Base-by-base conservation (phyloP, 805 yeast species). In the Metschnikowia reukaufii region DNA sequence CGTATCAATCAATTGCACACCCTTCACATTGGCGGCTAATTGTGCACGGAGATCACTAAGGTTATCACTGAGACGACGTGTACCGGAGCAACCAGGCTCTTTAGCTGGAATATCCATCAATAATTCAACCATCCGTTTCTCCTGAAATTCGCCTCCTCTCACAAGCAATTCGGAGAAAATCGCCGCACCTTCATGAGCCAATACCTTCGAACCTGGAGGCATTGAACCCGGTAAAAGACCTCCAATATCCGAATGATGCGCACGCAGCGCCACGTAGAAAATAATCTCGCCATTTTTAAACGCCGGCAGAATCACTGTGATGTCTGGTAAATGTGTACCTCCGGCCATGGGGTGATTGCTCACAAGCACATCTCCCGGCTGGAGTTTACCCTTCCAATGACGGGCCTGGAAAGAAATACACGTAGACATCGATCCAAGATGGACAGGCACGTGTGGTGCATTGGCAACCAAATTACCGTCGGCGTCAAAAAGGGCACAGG, bases 241-340 rank as follows among this genome's bases (percentile, higher is more conserved):
- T 15, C 98, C 97, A 60, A 92, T 91, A 65, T 91, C 98, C 5
- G 97, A 91, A 67, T 92, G 98, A 67, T 91, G 98, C 2, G 97
- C 97, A 54, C 98, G 76, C 0, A 96, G 84, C 0, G 97, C 98
- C 12, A 88, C 90, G 74, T 88, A 91, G 63, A 91, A 91, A 21
- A 89, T 79, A 6, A 72, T 77, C 18, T 69, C 73, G 20, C 58
- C 50, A 17, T 56, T 49, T 23, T 73, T 73, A 60, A 88, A 86
- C 1, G 91, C 90, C 0, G 98, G 98, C 0, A 97, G 87, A 37
- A 92, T 83, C 10, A 91, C 95, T 0, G 97, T 91, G 53, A 91
- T 89, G 67, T 70, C 72, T 6, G 76, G 68, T 55, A 74, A 60
- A 63, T 74, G 72, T 33, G 73, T 57, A 18, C 78, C 73, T 36